Evolutionary conservation across 345 rosid species (phyloP).

Genomic region (Triadica sebifera): DNA sequence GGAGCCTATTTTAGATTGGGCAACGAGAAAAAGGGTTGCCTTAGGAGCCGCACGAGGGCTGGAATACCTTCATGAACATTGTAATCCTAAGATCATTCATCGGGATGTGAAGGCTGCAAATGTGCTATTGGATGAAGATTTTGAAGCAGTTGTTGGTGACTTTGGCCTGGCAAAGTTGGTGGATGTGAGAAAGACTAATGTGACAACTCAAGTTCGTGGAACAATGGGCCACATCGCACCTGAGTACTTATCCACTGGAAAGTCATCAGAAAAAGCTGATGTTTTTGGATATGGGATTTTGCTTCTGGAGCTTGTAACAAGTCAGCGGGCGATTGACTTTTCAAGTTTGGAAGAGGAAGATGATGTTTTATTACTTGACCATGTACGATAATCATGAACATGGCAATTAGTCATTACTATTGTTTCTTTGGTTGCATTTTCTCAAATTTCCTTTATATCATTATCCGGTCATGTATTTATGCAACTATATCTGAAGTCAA

Average conservation of each 20-base stretch:
- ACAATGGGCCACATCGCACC: too few relatives aligned
- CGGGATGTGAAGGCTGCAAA: constrained; percentile 99
- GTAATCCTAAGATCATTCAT: constrained; percentile 96
- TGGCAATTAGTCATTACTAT: not conserved
- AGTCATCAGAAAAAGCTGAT: constrained; percentile 93
- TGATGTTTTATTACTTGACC: constrained; percentile 90
- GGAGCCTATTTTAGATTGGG: constrained; percentile 79
- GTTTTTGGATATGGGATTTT: constrained; percentile 93
- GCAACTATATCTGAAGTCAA: not conserved
- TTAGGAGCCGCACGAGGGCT: constrained; percentile 94
- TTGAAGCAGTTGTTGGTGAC: constrained; percentile 97
- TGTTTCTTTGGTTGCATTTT: constrained; percentile 13
- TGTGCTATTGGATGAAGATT: constrained; percentile 83
- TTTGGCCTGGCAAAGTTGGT: constrained; percentile 95
- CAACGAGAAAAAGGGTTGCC: constrained; percentile 74
- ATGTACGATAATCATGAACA: constrained; percentile 44
- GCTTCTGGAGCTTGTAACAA: constrained; percentile 99
- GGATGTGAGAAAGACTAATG: constrained; percentile 81
- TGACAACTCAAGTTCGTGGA: constrained; percentile 97
- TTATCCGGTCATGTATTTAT: not conserved
- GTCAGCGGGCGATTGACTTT: constrained; percentile 94
- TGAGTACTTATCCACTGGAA: constrained; percentile 93
- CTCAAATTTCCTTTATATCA: too few relatives aligned
- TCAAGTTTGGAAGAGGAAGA: constrained; percentile 97
- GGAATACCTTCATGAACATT: constrained; percentile 94